Conservation (phyloP, 2,329 filamentous ascomycete species). For the Epicoccum nigrum region DNA sequence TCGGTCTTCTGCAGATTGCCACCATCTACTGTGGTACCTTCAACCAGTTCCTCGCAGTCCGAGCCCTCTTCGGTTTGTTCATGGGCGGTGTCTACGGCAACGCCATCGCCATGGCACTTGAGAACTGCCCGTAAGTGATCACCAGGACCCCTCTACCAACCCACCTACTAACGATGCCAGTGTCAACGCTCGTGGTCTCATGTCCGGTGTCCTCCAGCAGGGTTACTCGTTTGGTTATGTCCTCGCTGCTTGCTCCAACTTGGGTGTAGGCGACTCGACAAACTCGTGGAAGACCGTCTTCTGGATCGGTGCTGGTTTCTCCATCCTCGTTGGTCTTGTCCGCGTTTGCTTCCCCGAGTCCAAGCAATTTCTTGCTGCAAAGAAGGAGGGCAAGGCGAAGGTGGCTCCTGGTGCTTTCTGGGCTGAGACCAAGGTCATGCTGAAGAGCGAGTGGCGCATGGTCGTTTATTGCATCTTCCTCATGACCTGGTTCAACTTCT, state of each 20-base stretch:
- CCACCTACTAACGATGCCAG: constrained; percentile 26
- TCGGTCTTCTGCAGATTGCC: constrained; percentile 73
- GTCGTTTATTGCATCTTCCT: constrained; percentile 77
- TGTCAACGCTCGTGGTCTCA: constrained; percentile 72
- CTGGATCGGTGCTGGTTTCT: constrained; percentile 72
- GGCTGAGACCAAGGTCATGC: constrained; percentile 71
- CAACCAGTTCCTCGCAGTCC: constrained; percentile 74
- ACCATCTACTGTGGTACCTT: constrained; percentile 80
- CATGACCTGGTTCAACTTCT: constrained; percentile 71
- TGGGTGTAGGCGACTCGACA: constrained; percentile 69
- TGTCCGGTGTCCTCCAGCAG: constrained; percentile 83
- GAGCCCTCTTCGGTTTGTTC: constrained; percentile 75
- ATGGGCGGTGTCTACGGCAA: constrained; percentile 85
- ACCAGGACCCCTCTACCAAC: constrained; percentile 20
- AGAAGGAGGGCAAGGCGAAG: constrained; percentile 62
- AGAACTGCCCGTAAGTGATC: constrained; percentile 67
- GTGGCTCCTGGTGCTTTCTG: constrained; percentile 63
- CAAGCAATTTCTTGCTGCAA: constrained; percentile 74
- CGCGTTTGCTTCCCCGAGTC: constrained; percentile 75
- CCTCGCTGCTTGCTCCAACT: constrained; percentile 75
- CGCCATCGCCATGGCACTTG: constrained; percentile 77
- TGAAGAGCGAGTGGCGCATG: constrained; percentile 75
- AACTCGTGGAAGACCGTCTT: constrained; percentile 78
- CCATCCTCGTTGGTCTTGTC: constrained; percentile 70
- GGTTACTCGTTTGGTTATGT: constrained; percentile 83